Base-by-base conservation (phyloP, 495 filamentous ascomycete genomes). In the Aspergillus heteromorphus region DNA sequence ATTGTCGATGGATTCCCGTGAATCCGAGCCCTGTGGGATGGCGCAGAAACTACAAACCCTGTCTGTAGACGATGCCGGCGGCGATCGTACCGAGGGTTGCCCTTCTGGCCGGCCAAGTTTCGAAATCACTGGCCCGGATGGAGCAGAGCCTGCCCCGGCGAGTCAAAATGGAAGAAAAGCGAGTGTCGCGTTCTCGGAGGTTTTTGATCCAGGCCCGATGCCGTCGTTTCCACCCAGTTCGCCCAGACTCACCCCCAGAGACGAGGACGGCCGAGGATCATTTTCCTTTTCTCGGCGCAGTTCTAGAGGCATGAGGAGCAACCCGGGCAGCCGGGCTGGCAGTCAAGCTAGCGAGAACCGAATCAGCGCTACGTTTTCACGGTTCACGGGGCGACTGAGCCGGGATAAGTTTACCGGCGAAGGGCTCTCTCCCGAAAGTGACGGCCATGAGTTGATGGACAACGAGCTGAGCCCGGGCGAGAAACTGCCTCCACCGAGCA, bases 331-430 rank as follows among this genome's bases (percentile, higher is more conserved):
- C 58, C 81, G 87, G 52, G 81, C 87, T 3, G 78, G 72, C 18
- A 88, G 86, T 58, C 83, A 87, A 55, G 72, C 76, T 6, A 85
- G 86, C 19, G 87, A 91, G 45, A 83, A 76, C 36, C 70, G 86
- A 48, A 76, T 89, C 23, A 84, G 84, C 59, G 58, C 78, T n/a
- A 84, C 84, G 1, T 80, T 92, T 38, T 80, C 83, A 16, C 79
- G 84, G 41, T 74, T 92, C 41, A 74, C 79, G 21, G 80, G 79
- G 2, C 78, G 83, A 19, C 62, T 75, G 3, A 77, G 74, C 59
- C 62, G 64, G 53, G 77, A 80, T 17, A 76, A 68, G 54, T 48
- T 73, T 5, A 58, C 57, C 45, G 69, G 57, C 45, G 67, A 74
- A 48, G 58, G 63, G 1, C 61, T 53, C 18, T 52, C 43, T 14